Conservation (phyloP, 2,329 filamentous ascomycete genomes). For the Fusarium tupiense region DNA sequence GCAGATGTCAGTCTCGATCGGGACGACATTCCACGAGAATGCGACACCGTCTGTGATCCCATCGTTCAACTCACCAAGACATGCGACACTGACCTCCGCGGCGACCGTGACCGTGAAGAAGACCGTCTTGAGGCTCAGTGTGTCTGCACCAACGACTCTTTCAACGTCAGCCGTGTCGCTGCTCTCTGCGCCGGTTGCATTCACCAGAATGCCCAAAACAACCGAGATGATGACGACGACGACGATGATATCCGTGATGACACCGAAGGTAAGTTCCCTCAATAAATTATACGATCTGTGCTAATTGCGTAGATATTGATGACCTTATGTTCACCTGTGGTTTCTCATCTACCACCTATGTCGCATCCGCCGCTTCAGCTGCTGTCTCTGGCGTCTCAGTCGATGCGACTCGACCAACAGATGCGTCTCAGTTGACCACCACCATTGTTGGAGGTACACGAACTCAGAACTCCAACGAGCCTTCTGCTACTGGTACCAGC, state of each 20-base stretch:
- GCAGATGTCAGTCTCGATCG: slow-evolving; percentile 49
- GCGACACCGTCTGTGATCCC: slow-evolving; percentile 50
- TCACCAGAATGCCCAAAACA: slow-evolving; percentile 42
- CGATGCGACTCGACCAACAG: slow-evolving; percentile 46
- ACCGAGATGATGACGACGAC: slow-evolving; percentile 29
- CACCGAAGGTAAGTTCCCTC: slow-evolving; percentile 33
- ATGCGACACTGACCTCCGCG: slow-evolving; percentile 48
- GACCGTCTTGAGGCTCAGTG: slow-evolving; percentile 52
- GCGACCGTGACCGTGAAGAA: slow-evolving; percentile 47
- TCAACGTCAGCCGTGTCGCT: slow-evolving; percentile 50
- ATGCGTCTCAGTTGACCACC: slow-evolving; percentile 48
- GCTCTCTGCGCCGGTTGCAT: slow-evolving; percentile 53
- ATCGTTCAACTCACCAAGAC: slow-evolving; percentile 47
- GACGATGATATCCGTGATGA: slow-evolving; percentile 34
- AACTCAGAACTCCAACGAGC: slow-evolving; percentile 1
- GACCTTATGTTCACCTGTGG: slow-evolving; percentile 49
- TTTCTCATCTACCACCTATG: slow-evolving; percentile 48
- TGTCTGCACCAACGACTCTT: slow-evolving; percentile 53
- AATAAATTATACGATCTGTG: too few relatives aligned
- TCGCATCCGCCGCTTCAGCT: slow-evolving; percentile 40
- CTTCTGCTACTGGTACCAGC: slow-evolving; percentile 13
- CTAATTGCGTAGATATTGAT: slow-evolving; percentile 46
- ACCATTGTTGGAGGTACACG: slow-evolving; percentile 42
- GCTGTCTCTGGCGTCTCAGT: slow-evolving; percentile 45
- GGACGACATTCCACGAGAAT: slow-evolving; percentile 49